phyloP scores from a whole-genome alignment of 768 basidiomycete species.

The Mycena filopes region DNA sequence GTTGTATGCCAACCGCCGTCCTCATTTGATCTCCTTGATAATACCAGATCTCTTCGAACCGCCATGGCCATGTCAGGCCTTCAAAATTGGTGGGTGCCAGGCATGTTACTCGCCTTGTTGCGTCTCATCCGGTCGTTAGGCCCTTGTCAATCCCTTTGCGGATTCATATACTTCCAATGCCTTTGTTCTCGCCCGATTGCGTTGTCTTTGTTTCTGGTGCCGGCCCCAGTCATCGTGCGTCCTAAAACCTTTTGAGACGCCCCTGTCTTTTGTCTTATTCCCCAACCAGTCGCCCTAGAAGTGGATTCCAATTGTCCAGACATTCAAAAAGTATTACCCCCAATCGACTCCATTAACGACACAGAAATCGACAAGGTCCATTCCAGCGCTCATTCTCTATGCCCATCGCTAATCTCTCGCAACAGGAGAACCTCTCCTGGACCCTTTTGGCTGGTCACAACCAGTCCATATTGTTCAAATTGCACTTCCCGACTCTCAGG shows the following conservation, averaged over 20 bases:
- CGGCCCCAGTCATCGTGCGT: neutral
- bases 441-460: neutral
- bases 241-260: neutral
- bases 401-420: neutral
- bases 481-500: neutral
- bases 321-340: neutral
- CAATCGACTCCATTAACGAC: neutral
- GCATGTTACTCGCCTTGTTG: neutral
- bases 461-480: neutral
- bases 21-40: no score
- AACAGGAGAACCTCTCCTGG: neutral
- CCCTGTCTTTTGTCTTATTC: neutral
- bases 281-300: no score
- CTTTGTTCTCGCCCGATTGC: neutral
- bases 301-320: neutral
- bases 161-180: neutral
- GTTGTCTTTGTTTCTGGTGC: neutral
- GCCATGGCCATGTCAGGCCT: neutral
- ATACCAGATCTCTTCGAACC: neutral
- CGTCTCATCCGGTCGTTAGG: neutral
- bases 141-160: neutral
- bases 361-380: neutral
- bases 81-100: neutral
- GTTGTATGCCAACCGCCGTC: no score
- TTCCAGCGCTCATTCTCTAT: neutral